Evolutionary conservation across 805 yeast species (phyloP), one percentile per base, ranked within the genome.

Genomic region (Cyberlindnera petersonii): DNA sequence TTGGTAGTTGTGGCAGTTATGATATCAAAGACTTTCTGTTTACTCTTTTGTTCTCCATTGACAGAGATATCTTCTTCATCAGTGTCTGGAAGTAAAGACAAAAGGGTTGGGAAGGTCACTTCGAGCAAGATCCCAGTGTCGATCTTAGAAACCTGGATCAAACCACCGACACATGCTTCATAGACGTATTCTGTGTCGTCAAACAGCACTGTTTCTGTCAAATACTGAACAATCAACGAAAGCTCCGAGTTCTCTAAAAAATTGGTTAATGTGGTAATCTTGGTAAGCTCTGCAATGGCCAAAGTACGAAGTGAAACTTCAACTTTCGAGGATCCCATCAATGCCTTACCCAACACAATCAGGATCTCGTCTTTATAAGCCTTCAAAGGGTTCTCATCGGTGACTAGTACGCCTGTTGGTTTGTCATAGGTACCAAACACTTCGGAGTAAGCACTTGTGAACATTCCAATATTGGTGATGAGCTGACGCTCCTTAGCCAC

Each of bases 261-360:
- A 1, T 61, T 63, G 2, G 62, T 58, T 48, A 84, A 62, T 22
- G 67, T 62, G 8, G 79, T 64, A 30, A 86, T 53, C 35, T 76
- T 75, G 1, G 78, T 69, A 35, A 87, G 68, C 31, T 83, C 85
- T 38, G 75, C 75, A 21, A 84, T 65, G 1, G 93, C 75, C 28
- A 82, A 63, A 20, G 82, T 70, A 51, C 87, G 71, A 40, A 87
- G 66, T 2, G 88, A 75, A 9, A 79, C 79, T 51, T 86, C 96
- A 22, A 75, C 63, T 24, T 69, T 71, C 0, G 95, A 77, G 0
- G 85, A 71, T 0, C 82, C 72, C 55, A 82, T 74, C 34, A 89
- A 66, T 5, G 86, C 71, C 52, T 76, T 80, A n/a, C 88, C 78
- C 48, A 86, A 58, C 30, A 82, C 64, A 38, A 79, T 75, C 22